These are phyloP conservation scores for Tylopilus sp. DNA, from an alignment of 768 basidiomycete species.

Conservation along the genomic window DNA sequence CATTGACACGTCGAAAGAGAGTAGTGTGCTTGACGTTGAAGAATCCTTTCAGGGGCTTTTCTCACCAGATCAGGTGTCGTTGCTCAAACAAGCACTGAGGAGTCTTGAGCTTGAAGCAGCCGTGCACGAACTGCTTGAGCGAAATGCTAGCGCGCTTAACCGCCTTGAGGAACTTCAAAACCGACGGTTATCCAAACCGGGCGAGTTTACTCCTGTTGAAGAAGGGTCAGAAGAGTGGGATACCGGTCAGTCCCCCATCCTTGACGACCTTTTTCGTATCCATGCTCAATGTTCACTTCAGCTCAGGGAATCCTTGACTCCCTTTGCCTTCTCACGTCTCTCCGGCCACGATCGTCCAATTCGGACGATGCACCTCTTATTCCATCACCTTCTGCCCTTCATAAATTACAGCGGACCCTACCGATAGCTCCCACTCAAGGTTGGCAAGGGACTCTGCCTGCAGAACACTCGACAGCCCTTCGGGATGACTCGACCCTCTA, in stretches of 20 bases:
- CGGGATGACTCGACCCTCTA: constrained; percentile 75
- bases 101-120: constrained; percentile 65
- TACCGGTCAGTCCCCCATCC: constrained; percentile 51
- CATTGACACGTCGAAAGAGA: constrained; percentile 6
- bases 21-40: constrained; percentile 31
- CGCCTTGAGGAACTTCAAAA: constrained; percentile 66
- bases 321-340: constrained; percentile 59
- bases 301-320: constrained; percentile 74
- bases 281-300: constrained; percentile 30
- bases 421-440: constrained; percentile 56
- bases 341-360: constrained; percentile 60
- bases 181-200: constrained; percentile 46
- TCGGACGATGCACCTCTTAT: constrained; percentile 45
- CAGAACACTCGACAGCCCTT: constrained; percentile 54
- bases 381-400: constrained; percentile 64
- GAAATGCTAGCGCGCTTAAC: constrained; percentile 60
- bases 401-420: constrained; percentile 66
- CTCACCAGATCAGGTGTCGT: constrained; percentile 49
- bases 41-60: constrained; percentile 51
- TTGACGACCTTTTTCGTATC: constrained; percentile 2
- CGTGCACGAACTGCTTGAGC: constrained; percentile 63
- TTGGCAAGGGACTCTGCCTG: constrained; percentile 73
- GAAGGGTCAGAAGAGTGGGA: constrained; percentile 82
- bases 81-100: constrained; percentile 58
- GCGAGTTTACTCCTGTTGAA: constrained; percentile 47